Evolutionary conservation across 768 basidiomycete species (phyloP).

Genomic region (Punctularia strigosozonata): DNA sequence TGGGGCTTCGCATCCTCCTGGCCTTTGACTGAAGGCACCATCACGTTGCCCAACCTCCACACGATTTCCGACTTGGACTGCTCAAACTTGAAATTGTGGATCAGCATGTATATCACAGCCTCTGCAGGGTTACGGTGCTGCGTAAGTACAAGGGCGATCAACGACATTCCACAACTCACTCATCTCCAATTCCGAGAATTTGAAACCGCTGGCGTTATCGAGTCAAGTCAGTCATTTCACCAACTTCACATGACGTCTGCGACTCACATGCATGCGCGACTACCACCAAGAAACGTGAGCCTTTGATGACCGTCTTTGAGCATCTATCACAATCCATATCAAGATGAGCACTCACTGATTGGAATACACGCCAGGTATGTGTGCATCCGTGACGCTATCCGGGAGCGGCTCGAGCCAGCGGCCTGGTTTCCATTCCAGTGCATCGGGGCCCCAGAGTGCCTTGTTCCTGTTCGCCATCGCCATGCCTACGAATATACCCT

Average conservation of each 20-base stretch:
- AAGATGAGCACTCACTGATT: constrained; percentile 10
- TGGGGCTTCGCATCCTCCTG: no score
- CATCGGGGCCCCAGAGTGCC: constrained; percentile 8
- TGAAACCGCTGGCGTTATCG: constrained; percentile 5
- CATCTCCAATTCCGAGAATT: constrained; percentile 8
- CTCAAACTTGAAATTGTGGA: no score
- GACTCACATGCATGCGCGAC: constrained; percentile 7
- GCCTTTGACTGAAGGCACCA: no score
- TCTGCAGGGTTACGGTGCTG: no score
- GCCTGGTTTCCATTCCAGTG: constrained; percentile 10
- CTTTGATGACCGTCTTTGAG: neutral
- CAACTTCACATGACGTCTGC: constrained; percentile 1
- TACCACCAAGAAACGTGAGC: constrained; percentile 9
- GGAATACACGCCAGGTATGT: constrained; percentile 22
- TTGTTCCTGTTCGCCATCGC: constrained; percentile 2
- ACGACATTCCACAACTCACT: constrained; percentile 2
- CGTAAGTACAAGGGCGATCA: neutral
- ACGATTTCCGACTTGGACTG: no score
- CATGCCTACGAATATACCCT: constrained; percentile 4
- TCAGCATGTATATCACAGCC: no score
- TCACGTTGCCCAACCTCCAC: no score
- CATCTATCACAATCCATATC: neutral
- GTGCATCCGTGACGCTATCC: constrained; percentile 12
- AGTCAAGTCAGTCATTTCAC: neutral
- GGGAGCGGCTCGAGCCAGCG: constrained; percentile 11